phyloP scores from a whole-genome alignment of 495 filamentous ascomycete genomes.

The Talaromyces proteolyticus region DNA sequence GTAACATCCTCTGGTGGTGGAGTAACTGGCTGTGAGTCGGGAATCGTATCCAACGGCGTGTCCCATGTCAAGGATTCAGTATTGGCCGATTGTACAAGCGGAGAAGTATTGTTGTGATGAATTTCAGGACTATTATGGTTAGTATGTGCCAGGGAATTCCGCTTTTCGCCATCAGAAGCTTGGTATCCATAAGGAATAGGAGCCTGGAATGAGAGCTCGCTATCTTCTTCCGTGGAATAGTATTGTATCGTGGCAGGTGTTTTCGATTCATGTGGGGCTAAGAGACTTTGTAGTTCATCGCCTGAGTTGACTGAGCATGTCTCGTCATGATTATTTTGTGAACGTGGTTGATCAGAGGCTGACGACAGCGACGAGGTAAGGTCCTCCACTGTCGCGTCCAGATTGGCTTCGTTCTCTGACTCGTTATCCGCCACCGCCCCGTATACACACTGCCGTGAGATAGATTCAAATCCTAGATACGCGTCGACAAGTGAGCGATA shows the following conservation, averaged over 20 bases:
- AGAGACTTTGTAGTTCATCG: constrained; percentile 4
- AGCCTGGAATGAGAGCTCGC: constrained; percentile 3
- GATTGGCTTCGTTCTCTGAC: constrained; percentile 3
- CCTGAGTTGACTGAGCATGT: constrained; percentile 1
- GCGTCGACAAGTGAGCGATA: constrained; percentile 58
- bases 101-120: background rate
- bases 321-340: background rate
- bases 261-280: background rate
- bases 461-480: constrained; percentile 52
- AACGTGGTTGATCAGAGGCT: background rate
- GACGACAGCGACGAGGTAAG: background rate
- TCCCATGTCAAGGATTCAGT: background rate
- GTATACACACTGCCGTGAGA: constrained; percentile 17
- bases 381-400: background rate
- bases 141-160: too few species aligned
- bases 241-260: background rate
- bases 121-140: background rate
- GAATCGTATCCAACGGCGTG: constrained; percentile 1
- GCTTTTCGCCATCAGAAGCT: background rate
- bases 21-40: constrained; percentile 32
- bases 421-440: background rate
- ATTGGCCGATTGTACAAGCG: background rate
- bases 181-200: constrained; percentile 1
- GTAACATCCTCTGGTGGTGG: background rate
- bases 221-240: constrained; percentile 1